These are phyloP conservation scores for Paulownia fortunei DNA, from an alignment of 257 asterid genomes.

Conservation along the genomic window DNA sequence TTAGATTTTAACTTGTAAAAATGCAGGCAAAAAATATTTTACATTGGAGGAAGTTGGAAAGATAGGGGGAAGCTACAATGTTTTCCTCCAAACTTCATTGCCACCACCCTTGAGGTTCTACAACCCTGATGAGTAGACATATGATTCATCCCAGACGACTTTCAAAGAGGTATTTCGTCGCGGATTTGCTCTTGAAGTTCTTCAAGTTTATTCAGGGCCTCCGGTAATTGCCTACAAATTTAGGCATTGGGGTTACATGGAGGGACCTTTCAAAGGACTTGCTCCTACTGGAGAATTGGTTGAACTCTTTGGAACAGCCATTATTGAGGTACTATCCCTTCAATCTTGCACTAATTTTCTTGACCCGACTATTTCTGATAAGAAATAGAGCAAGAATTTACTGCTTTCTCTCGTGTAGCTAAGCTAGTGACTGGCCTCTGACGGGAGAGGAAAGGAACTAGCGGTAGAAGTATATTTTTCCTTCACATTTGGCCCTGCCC, in stretches of 20 bases:
- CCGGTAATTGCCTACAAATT: constrained; percentile 67
- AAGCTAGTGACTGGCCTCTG: no score
- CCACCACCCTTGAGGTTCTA: constrained; percentile 56
- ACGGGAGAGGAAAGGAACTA: no score
- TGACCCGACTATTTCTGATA: no score
- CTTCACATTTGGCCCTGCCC: no score
- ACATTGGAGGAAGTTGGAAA: constrained; percentile 46
- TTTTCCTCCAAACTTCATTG: constrained; percentile 70
- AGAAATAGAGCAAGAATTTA: no score
- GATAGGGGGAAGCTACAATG: constrained; percentile 80
- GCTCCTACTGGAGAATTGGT: constrained; percentile 68
- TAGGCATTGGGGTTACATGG: constrained; percentile 88
- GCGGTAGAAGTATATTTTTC: no score
- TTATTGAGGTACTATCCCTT: constrained; percentile 56
- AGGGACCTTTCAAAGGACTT: constrained; percentile 63
- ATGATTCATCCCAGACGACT: constrained; percentile 57
- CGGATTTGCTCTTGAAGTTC: constrained; percentile 72
- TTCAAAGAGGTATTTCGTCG: constrained; percentile 63
- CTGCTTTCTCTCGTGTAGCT: no score
- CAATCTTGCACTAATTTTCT: no score
- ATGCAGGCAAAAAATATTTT: constrained; percentile 42
- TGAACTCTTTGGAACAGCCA: constrained; percentile 57
- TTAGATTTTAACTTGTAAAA: no score
- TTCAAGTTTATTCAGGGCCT: constrained; percentile 76
- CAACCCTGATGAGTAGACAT: constrained; percentile 63